Evolutionary conservation across 2,329 filamentous ascomycete species (phyloP).

Genomic region (Clarireedia monteithiana): DNA sequence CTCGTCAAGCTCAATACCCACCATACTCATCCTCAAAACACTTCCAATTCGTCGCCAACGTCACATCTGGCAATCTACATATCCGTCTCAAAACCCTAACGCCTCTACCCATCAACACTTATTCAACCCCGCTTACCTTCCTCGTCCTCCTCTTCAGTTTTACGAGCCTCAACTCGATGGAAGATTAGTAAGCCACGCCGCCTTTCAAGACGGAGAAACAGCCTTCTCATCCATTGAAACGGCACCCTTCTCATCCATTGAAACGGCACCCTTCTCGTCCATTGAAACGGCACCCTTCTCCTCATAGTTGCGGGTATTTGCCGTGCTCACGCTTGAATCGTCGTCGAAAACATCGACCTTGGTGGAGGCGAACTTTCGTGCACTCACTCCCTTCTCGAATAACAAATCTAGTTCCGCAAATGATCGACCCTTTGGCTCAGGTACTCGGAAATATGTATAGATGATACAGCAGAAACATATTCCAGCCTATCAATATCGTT

Average conservation of each 20-base stretch:
- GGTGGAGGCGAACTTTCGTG: constrained; percentile 30
- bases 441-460: constrained; percentile 73
- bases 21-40: too few relatives aligned
- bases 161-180: too few relatives aligned
- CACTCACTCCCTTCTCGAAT: constrained; percentile 61
- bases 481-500: constrained; percentile 41
- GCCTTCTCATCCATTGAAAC: background rate
- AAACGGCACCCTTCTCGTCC: background rate
- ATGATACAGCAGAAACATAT: constrained; percentile 47
- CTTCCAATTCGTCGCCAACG: too few relatives aligned
- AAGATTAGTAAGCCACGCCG: background rate
- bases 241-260: constrained; percentile 59
- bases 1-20: too few relatives aligned
- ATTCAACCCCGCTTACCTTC: too few relatives aligned
- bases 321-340: constrained; percentile 17
- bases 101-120: too few relatives aligned
- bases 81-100: too few relatives aligned
- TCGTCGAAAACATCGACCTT: constrained; percentile 26
- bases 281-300: constrained; percentile 59
- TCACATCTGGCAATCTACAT: too few relatives aligned
- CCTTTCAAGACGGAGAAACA: background rate
- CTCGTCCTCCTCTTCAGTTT: too few relatives aligned
- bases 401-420: constrained; percentile 83
- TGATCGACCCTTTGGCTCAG: constrained; percentile 70
- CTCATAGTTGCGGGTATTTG: constrained; percentile 18